Evolutionary conservation across 225 moss, liverwort and hornwort species (phyloP), one percentile per base, ranked within the genome.

Genomic region (Polytrichum formosum): DNA sequence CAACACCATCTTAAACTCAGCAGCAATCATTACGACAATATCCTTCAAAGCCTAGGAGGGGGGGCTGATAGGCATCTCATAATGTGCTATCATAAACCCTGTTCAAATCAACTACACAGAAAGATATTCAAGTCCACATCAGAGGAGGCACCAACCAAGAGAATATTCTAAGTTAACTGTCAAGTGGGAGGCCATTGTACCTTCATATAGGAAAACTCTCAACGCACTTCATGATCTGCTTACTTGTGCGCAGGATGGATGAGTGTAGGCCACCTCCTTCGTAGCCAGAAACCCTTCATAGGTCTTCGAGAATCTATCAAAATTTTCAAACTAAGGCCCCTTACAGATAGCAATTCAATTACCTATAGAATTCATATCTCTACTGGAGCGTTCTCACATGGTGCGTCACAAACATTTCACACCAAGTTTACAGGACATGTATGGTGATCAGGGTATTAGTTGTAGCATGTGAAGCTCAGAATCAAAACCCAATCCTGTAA

Each of bases 381-480:
- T 78, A 86, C 78, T 66, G 55, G 63, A 73, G 73, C 71, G 80
- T 75, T 78, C 78, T 53, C 70, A 76, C 83, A 66, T 77, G 69
- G 74, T 62, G 60, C 74, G 73, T 78, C 80, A 67, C 5, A 67
- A 71, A 26, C 20, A 66, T 65, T 23, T 53, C 5, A 54, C 16
- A 54, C 26, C 54, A 10, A 18, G 10, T 53, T 67, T 67, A 20
- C 8, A 28, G 31, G 21, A 25, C 22, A 58, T 19, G 55, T 73
- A 63, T 18, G 56, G 37, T 58, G 56, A 46, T 92, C 88, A 98
- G 5, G 97, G 92, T n/a, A 82, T 88, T 46, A 98, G 75, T 68
- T 98, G 97, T 66, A 98, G 80, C 72, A 91, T 80, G 77, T 92
- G 73, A 73, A 92, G 80, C 81, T 91, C 88, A 46, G 90, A 80